Evolutionary conservation across 164 flowering plant species (phyloP).

Genomic region (Santalum album): DNA sequence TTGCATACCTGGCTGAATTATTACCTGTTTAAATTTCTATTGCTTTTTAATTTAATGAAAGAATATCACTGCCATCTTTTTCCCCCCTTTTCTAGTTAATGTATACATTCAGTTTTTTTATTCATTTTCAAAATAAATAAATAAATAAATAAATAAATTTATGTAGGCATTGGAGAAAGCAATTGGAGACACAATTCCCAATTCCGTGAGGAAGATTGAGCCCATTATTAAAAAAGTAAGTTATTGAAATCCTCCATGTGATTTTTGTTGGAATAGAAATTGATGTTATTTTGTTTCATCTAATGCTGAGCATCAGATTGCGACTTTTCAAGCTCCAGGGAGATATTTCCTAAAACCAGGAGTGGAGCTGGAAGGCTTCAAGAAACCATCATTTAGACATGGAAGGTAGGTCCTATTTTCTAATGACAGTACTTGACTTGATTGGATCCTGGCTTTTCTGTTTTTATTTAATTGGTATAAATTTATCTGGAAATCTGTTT

Average conservation of each 20-base stretch:
- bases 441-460: neutral
- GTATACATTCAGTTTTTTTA: too few relatives aligned
- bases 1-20: neutral
- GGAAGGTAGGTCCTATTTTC: conserved; percentile 54
- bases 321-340: conserved; percentile 75
- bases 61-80: too few relatives aligned
- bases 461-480: neutral
- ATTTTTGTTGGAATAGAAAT: conserved; percentile 2
- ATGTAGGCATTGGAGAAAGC: conserved; percentile 76
- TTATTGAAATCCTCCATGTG: conserved; percentile 11
- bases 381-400: conserved; percentile 49
- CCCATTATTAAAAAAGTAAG: conserved; percentile 65
- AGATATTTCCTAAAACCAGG: conserved; percentile 63
- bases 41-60: too few relatives aligned
- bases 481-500: too few relatives aligned
- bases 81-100: conserved; percentile 10
- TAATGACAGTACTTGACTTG: neutral
- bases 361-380: conserved; percentile 49
- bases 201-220: conserved; percentile 52
- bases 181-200: conserved; percentile 58
- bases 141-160: too few relatives aligned
- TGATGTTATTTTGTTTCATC: conserved; percentile 17
- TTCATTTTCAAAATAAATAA: too few relatives aligned
- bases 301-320: conserved; percentile 60
- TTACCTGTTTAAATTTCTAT: too few relatives aligned